Conservation (phyloP, 345 rosid species). For the Streptanthus diversifolius region DNA sequence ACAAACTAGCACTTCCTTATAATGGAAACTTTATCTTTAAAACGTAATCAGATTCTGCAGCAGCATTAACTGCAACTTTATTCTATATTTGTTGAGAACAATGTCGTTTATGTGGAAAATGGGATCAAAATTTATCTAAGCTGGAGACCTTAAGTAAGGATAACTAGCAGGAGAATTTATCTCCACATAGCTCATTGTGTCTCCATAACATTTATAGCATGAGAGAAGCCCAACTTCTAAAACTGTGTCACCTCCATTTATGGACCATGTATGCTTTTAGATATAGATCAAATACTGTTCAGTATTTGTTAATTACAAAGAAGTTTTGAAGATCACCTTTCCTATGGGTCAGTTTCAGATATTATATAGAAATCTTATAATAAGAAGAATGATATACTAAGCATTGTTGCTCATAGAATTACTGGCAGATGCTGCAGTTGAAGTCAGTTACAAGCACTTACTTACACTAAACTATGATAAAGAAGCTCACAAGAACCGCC, state of each 20-base stretch:
- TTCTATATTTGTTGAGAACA: constrained; percentile 15
- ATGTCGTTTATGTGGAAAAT: neutral
- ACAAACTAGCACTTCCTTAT: constrained; percentile 12
- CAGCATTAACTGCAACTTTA: constrained; percentile 4
- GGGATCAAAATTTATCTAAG: neutral
- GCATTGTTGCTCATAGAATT: neutral
- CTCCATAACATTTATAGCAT: constrained; percentile 7
- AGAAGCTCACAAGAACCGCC: constrained; percentile 21
- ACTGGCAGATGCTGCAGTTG: constrained; percentile 22
- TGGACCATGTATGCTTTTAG: neutral
- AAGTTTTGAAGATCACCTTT: neutral
- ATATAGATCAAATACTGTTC: neutral
- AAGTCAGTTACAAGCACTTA: constrained; percentile 20
- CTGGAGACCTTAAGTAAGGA: neutral
- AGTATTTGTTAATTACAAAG: neutral
- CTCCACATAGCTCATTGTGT: neutral
- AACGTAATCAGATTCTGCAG: constrained; percentile 7
- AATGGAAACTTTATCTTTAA: constrained; percentile 12
- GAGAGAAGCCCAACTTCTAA: neutral
- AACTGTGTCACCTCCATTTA: neutral
- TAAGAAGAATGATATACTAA: constrained; percentile 9
- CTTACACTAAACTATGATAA: constrained; percentile 9
- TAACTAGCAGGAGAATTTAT: neutral
- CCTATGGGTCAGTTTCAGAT: neutral
- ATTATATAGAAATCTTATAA: neutral